Percentiles rank a stretch among this genome's conserved stretches.
Conservation (phyloP, 345 rosid genomes). For the Populus tremula region DNA sequence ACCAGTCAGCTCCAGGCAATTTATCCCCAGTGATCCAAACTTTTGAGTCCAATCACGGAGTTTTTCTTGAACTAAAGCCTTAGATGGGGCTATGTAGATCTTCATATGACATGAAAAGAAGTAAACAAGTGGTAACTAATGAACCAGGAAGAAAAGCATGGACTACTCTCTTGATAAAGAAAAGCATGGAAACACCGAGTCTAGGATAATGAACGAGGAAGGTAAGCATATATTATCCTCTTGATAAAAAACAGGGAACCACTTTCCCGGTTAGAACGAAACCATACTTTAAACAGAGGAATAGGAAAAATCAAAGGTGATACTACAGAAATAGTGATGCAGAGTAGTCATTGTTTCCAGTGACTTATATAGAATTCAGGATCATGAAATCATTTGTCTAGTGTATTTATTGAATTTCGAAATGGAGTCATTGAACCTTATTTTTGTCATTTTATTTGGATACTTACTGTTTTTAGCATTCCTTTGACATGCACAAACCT, state of each 20-base stretch:
- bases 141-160: background rate
- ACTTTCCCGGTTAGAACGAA: no score
- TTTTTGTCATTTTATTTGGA: background rate
- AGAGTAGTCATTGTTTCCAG: no score
- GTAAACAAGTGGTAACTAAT: slow-evolving; percentile 5
- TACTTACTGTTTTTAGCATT: slow-evolving; percentile 81
- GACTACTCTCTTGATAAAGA: no score
- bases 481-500: slow-evolving; percentile 67
- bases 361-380: background rate
- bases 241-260: no score
- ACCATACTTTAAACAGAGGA: no score
- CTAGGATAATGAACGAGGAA: background rate
- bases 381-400: background rate
- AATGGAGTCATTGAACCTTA: background rate
- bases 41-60: slow-evolving; percentile 85
- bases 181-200: no score
- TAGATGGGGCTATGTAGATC: slow-evolving; percentile 93
- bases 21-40: slow-evolving; percentile 77
- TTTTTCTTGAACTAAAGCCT: slow-evolving; percentile 96
- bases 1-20: slow-evolving; percentile 87
- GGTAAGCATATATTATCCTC: background rate
- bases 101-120: slow-evolving; percentile 34
- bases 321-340: no score
- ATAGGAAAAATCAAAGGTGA: no score
- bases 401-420: background rate